Evolutionary conservation across 108 stramenopile species (phyloP).

Genomic region (Cyclotella atomus): DNA sequence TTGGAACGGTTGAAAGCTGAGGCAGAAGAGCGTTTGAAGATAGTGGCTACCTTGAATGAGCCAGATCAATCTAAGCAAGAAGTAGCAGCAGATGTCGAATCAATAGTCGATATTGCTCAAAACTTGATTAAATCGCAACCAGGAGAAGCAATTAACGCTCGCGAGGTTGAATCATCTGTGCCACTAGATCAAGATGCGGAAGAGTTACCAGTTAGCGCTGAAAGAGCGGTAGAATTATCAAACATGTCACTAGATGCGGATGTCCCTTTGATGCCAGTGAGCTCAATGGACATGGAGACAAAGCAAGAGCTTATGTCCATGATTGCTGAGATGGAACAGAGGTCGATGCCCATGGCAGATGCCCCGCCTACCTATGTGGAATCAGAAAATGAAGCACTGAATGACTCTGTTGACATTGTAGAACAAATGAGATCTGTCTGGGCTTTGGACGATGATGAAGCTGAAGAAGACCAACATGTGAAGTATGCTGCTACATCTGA

Average conservation of each 20-base stretch:
- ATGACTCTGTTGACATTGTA: slow-evolving; percentile 14
- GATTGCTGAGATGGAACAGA: slow-evolving; percentile 10
- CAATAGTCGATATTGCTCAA: too few species aligned
- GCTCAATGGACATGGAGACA: slow-evolving; percentile 2
- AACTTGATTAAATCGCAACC: too few species aligned
- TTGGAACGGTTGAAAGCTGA: slow-evolving; percentile 15
- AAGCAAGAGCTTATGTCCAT: slow-evolving; percentile 6
- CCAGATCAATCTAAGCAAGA: not conserved
- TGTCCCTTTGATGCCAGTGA: not conserved
- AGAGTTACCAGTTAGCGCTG: too few species aligned
- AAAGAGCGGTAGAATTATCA: not conserved
- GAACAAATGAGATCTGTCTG: slow-evolving; percentile 24
- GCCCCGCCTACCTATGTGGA: not conserved
- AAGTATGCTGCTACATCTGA: not conserved
- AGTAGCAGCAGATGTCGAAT: too few species aligned
- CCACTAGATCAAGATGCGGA: too few species aligned
- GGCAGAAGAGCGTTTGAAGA: not conserved
- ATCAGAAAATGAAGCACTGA: not conserved
- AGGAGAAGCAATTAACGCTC: not conserved
- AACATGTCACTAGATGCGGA: not conserved
- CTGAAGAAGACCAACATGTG: not conserved
- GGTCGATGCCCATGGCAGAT: not conserved
- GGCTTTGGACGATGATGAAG: slow-evolving; percentile 24
- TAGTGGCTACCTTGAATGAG: not conserved
- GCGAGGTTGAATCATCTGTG: too few species aligned